Evolutionary conservation across 2,329 filamentous ascomycete species (phyloP), one percentile per base, ranked within the genome.

Genomic region (Atkinsonella texensis): DNA sequence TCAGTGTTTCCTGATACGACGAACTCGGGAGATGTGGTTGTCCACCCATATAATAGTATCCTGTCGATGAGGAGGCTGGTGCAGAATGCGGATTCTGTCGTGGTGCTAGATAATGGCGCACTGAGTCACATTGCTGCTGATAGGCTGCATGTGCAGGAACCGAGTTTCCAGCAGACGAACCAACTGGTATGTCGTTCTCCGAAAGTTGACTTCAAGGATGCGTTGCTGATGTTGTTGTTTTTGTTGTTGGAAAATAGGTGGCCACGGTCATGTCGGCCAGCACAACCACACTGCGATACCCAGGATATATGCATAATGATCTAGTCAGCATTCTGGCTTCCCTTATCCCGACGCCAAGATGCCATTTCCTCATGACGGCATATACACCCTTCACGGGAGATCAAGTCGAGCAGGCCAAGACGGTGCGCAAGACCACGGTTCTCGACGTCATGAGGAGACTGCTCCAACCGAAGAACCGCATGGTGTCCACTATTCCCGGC

Each of bases 251-350:
- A 17, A 31, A 28, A 9, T 46, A 85, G 80, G 79, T 93, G 4
- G 93, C 89, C 8, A 98, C 94, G 1, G 94, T 98, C 67, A 98
- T 98, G 93, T 96, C 90, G 38, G 93, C 93, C 40, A 94, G 89
- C 64, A 98, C 93, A 4, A 97, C 91, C 10, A 96, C 94, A 2
- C 81, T 98, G 48, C 81, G 93, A 64, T 98, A 98, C 67, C 93
- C 93, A 1, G 93, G 93, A 40, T 98, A 98, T 71, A 98, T 98
- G 93, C 93, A 98, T 75, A 98, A 98, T 68, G 93, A 98, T 65
- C 84, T 98, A 15, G 90, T 95, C 63, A 93, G 91, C 68, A 97
- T 98, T 61, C 79, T 98, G 53, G 93, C 94, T 23, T 95, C 89
- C 18, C 78, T 98, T 42, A 97, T 98, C 55, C 93, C 93, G 1